Conservation (phyloP, 106 monocot genomes). For the Phalaenopsis aphrodite region DNA sequence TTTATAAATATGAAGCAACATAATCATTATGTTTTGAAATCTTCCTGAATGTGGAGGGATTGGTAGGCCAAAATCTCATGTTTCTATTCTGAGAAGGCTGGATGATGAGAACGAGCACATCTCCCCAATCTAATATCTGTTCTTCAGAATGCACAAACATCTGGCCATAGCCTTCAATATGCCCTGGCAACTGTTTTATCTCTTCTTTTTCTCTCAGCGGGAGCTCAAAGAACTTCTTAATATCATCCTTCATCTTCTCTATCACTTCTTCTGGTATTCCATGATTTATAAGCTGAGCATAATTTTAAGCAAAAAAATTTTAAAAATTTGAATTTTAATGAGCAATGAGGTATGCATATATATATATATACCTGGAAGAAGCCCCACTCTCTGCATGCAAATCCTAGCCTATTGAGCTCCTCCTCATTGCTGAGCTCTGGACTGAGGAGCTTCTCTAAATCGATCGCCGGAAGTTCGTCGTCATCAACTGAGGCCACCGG, state of each 20-base stretch:
- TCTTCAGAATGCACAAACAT: conserved; percentile 2
- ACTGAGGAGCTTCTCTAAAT: neutral
- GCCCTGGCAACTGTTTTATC: neutral
- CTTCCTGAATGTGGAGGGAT: conserved; percentile 5
- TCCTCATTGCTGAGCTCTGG: neutral
- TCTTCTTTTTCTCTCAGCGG: conserved; percentile 6
- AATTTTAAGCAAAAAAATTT: no score
- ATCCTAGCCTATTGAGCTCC: neutral
- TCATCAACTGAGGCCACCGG: neutral
- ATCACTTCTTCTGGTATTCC: neutral
- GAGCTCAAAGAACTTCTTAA: conserved; percentile 10
- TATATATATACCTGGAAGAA: conserved; percentile 5
- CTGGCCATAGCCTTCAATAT: conserved; percentile 6
- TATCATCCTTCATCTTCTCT: neutral
- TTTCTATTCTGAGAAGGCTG: neutral
- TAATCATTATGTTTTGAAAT: no score
- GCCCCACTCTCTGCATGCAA: conserved; percentile 3
- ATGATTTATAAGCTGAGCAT: no score
- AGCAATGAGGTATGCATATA: no score
- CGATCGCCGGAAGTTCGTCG: neutral
- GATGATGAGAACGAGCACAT: neutral
- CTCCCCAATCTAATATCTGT: conserved; percentile 10
- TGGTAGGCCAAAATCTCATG: conserved; percentile 13
- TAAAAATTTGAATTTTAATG: no score
- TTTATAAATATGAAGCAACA: no score